Evolutionary conservation across 2,329 filamentous ascomycete species (phyloP).

Genomic region (Dendrostoma leiphaemia): DNA sequence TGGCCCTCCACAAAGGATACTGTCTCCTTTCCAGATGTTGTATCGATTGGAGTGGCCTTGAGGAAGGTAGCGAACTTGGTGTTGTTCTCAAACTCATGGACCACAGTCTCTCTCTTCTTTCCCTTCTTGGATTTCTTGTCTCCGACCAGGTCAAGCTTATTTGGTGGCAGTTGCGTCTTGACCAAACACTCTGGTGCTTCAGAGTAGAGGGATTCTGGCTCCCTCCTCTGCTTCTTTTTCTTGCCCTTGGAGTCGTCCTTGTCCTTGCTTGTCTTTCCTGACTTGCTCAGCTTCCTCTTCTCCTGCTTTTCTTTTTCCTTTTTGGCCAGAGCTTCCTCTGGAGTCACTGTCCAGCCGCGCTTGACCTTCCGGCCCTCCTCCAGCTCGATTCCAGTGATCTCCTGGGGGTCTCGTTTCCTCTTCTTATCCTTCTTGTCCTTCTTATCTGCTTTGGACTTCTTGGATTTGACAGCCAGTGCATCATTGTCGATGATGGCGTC

Average conservation of each 20-base stretch:
- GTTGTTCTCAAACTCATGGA: slow-evolving; percentile 90
- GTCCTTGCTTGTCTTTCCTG: slow-evolving; percentile 37
- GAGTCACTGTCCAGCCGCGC: slow-evolving; percentile 80
- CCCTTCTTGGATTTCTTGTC: slow-evolving; percentile 61
- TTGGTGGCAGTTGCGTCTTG: slow-evolving; percentile 68
- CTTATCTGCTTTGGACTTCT: slow-evolving; percentile 30
- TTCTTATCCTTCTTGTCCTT: slow-evolving; percentile 33
- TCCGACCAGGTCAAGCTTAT: slow-evolving; percentile 24
- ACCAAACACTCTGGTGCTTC: slow-evolving; percentile 74
- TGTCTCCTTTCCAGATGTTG: slow-evolving; percentile 43
- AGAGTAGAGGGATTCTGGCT: slow-evolving; percentile 66
- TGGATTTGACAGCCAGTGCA: not conserved
- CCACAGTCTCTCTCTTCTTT: slow-evolving; percentile 59
- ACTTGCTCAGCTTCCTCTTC: slow-evolving; percentile 37
- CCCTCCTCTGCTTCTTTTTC: slow-evolving; percentile 56
- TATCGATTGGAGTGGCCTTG: slow-evolving; percentile 48
- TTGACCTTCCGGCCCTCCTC: slow-evolving; percentile 76
- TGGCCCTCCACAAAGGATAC: slow-evolving; percentile 70
- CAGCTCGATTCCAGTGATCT: slow-evolving; percentile 67
- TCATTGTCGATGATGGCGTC: slow-evolving; percentile 24
- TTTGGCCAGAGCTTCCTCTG: slow-evolving; percentile 46
- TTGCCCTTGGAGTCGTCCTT: slow-evolving; percentile 48
- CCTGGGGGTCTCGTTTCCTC: slow-evolving; percentile 46
- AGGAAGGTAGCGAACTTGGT: slow-evolving; percentile 81
- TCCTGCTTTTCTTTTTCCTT: slow-evolving; percentile 45